Evolutionary conservation across 371 early-diverging fungal species (phyloP).

Genomic region (Phascolomyces articulosus): DNA sequence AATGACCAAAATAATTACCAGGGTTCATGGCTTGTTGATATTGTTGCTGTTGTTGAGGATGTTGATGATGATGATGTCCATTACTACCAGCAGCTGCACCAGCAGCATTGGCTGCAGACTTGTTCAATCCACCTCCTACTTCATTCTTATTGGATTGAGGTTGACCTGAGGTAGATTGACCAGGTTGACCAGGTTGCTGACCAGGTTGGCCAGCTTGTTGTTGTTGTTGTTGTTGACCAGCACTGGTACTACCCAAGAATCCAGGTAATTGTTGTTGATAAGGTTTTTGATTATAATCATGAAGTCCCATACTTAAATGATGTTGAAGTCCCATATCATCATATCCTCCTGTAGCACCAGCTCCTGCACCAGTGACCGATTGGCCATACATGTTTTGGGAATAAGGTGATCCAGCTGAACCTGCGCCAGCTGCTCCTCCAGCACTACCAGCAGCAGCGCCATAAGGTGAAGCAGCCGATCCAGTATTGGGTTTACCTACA

Average conservation of each 20-base stretch:
- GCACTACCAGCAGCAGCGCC: conserved; percentile 12
- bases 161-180: no score
- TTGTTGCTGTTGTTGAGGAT: conserved; percentile 8
- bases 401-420: conserved; percentile 39
- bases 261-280: conserved; percentile 32
- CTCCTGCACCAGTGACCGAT: conserved; percentile 11
- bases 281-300: conserved; percentile 50
- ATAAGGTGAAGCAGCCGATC: conserved; percentile 35
- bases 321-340: conserved; percentile 52
- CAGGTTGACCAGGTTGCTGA: no score
- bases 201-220: conserved; percentile 13
- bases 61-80: conserved; percentile 2
- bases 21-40: conserved; percentile 7
- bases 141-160: conserved; percentile 2
- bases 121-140: conserved; percentile 4
- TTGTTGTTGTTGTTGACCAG: not conserved
- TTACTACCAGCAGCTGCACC: conserved; percentile 3
- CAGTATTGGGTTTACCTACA: conserved; percentile 31
- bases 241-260: conserved; percentile 12
- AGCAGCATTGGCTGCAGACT: conserved; percentile 2
- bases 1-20: conserved; percentile 22
- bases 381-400: conserved; percentile 55
- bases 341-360: conserved; percentile 26
- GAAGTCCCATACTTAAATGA: conserved; percentile 32
- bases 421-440: no score